phyloP scores from a whole-genome alignment of 1,284 basidiomycete species.

The Cutaneotrichosporon dermatis region DNA sequence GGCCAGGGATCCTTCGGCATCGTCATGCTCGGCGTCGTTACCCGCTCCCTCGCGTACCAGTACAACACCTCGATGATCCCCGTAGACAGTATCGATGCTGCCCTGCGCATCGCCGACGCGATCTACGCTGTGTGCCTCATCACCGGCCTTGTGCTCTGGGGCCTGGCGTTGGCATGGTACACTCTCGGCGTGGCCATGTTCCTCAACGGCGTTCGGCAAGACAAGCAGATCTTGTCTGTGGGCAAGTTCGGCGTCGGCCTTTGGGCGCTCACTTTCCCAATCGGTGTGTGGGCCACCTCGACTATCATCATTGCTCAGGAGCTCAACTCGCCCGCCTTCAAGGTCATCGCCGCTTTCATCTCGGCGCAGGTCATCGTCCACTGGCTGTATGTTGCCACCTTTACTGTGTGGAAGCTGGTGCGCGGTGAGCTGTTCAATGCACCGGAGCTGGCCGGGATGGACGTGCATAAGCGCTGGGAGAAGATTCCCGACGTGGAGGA shows the following conservation, averaged over 20 bases:
- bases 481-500: not conserved
- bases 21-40: slow-evolving; percentile 54
- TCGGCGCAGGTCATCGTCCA: slow-evolving; percentile 55
- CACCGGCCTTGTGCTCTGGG: slow-evolving; percentile 50
- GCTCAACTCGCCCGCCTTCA: slow-evolving; percentile 56
- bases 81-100: slow-evolving; percentile 37
- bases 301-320: slow-evolving; percentile 56
- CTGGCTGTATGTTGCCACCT: slow-evolving; percentile 56
- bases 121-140: slow-evolving; percentile 46
- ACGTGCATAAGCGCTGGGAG: not conserved
- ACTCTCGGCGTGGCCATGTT: slow-evolving; percentile 41
- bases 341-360: slow-evolving; percentile 56
- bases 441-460: slow-evolving; percentile 33
- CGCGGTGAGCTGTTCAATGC: slow-evolving; percentile 54
- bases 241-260: slow-evolving; percentile 37
- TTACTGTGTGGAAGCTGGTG: slow-evolving; percentile 50
- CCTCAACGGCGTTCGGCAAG: slow-evolving; percentile 22
- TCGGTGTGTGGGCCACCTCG: slow-evolving; percentile 59
- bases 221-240: slow-evolving; percentile 21
- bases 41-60: slow-evolving; percentile 51
- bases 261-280: slow-evolving; percentile 48
- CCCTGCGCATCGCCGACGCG: slow-evolving; percentile 43
- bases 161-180: slow-evolving; percentile 51
- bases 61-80: slow-evolving; percentile 24
- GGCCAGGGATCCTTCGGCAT: slow-evolving; percentile 62